phyloP scores from a whole-genome alignment of 345 rosid genomes.

The Cardamine chenopodiifolia region DNA sequence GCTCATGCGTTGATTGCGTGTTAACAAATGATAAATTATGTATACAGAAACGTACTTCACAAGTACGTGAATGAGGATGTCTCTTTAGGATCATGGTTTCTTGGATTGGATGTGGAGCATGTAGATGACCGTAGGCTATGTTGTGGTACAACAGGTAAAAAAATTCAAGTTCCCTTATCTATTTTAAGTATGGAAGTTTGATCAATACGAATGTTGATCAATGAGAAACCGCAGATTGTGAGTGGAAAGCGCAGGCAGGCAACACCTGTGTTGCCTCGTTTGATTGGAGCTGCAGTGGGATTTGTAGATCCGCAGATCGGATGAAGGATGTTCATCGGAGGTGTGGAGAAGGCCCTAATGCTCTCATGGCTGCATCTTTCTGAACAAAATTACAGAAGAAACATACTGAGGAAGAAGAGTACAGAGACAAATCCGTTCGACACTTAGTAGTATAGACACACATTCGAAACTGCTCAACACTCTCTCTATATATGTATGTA shows the following conservation, averaged over 20 bases:
- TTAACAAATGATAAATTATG: conserved; percentile 29
- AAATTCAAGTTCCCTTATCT: background rate
- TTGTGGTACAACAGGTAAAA: conserved; percentile 94
- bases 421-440: conserved; percentile 28
- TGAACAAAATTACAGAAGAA: conserved; percentile 39
- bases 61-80: conserved; percentile 92
- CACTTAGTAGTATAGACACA: conserved; percentile 35
- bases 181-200: background rate
- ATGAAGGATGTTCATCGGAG: conserved; percentile 86
- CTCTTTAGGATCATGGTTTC: conserved; percentile 94
- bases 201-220: conserved; percentile 1
- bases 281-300: conserved; percentile 90
- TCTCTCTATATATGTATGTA: conserved; percentile 30
- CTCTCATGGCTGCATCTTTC: conserved; percentile 69
- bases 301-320: conserved; percentile 84
- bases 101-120: conserved; percentile 93
- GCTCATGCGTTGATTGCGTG: background rate
- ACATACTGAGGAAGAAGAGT: conserved; percentile 29
- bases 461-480: conserved; percentile 7
- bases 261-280: conserved; percentile 87
- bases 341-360: conserved; percentile 86
- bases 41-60: conserved; percentile 78
- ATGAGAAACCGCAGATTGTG: conserved; percentile 61
- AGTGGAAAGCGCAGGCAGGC: conserved; percentile 98
- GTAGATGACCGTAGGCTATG: conserved; percentile 96